Evolutionary conservation across 2,329 filamentous ascomycete species (phyloP).

Genomic region (Macrophomina pseudophaseolina): DNA sequence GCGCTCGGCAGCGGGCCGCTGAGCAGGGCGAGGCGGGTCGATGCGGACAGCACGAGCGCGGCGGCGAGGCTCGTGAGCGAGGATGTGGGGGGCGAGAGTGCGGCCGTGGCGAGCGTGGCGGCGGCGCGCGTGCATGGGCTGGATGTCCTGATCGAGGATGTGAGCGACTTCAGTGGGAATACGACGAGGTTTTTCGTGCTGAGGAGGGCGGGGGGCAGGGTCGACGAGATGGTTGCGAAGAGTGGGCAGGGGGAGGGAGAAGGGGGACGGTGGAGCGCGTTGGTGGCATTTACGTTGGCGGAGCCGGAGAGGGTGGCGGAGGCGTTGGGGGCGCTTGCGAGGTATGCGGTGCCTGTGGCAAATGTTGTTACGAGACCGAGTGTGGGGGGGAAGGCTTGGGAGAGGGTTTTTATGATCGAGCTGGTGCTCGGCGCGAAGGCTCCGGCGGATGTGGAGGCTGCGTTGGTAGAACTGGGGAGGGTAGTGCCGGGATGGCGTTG

Average conservation of each 20-base stretch:
- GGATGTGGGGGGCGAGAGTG: slow-evolving; percentile 65
- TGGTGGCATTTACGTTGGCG: slow-evolving; percentile 82
- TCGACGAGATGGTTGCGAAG: not conserved
- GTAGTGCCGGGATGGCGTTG: slow-evolving; percentile 68
- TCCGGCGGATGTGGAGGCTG: slow-evolving; percentile 57
- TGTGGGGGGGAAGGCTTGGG: slow-evolving; percentile 70
- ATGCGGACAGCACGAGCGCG: slow-evolving; percentile 76
- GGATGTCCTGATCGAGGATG: slow-evolving; percentile 69
- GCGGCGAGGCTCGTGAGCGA: slow-evolving; percentile 76
- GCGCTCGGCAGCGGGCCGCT: slow-evolving; percentile 60
- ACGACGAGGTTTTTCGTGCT: slow-evolving; percentile 80
- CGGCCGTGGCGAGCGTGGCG: slow-evolving; percentile 77
- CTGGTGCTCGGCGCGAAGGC: slow-evolving; percentile 67
- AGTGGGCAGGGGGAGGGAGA: slow-evolving; percentile 1
- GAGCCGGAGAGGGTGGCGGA: slow-evolving; percentile 79
- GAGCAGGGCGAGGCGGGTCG: slow-evolving; percentile 73
- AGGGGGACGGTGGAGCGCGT: slow-evolving; percentile 61
- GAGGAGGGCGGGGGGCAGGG: slow-evolving; percentile 34
- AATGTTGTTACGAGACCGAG: slow-evolving; percentile 89
- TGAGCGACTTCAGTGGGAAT: slow-evolving; percentile 77
- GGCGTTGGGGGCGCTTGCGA: slow-evolving; percentile 77
- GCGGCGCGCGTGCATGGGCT: slow-evolving; percentile 73
- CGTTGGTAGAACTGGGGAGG: slow-evolving; percentile 62
- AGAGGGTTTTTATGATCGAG: slow-evolving; percentile 95
- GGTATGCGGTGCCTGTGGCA: slow-evolving; percentile 77